Base-by-base conservation (phyloP, 148 eudicot genomes). In the Vaccinium corymbosum region DNA sequence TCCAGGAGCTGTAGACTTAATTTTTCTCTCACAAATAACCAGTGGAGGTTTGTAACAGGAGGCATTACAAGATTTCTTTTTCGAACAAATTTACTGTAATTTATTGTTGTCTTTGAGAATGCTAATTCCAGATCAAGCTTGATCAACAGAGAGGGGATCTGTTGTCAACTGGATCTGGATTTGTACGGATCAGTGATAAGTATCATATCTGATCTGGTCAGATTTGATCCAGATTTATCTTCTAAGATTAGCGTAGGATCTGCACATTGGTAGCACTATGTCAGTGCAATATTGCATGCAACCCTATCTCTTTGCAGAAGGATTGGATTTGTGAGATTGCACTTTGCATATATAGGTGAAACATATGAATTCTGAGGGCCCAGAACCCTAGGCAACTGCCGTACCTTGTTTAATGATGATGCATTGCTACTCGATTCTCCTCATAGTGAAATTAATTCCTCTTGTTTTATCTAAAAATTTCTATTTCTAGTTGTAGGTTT, bases 101-200 rank as follows among this genome's bases (percentile, higher is more conserved):
- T 29, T 79, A 29, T 55, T 53, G 62, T 61, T 79, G 57, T 77
- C 38, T 19, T 17, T 55, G 57, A 66, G 81, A 79, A 29, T 79
- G 48, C 66, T 17, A 55, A 32, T 27, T 55, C 12, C 27, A 55
- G 14, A 56, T 53, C n/a, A 32, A 29, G 29, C 35, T 53, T 22
- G 80, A 77, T 77, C 15, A 51, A 55, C 48, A 55, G 14, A 55
- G 0, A 13, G 81, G 46, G 57, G 64, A 55, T 78, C n/a, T 52
- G 62, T 55, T 79, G 68, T 79, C 49, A 20, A 79, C 20, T 20
- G 59, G 48, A 56, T 79, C 49, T 53, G 49, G 59, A 77, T 50
- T 77, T 77, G 35, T 50, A 14, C 38, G 3, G 57, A 77, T 77
- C 16, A 22, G 61, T 51, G 38, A 77, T 50, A 17, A 10, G 35